Conservation (phyloP, 2,329 filamentous ascomycete genomes). For the Amylocarpus encephaloides region DNA sequence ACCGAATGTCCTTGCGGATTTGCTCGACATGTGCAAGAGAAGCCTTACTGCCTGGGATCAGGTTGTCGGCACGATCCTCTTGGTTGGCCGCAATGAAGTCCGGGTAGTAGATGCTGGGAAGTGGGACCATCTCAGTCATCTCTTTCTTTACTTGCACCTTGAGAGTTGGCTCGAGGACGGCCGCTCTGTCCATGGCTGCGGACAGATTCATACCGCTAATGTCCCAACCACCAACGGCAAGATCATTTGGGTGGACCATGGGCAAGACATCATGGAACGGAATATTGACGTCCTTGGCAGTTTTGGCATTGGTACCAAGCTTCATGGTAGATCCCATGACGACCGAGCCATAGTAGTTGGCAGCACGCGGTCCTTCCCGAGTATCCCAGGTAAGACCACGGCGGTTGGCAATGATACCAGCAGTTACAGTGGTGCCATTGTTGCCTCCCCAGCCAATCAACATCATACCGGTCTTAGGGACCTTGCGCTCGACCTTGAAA, state of each 20-base stretch:
- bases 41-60: constrained; percentile 77
- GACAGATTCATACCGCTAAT: constrained; percentile 88
- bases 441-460: constrained; percentile 96
- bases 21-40: constrained; percentile 84
- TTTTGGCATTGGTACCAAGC: constrained; percentile 80
- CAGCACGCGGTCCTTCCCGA: constrained; percentile 73
- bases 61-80: constrained; percentile 89
- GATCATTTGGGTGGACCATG: constrained; percentile 95
- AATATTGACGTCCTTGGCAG: constrained; percentile 86
- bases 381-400: constrained; percentile 85
- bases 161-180: constrained; percentile 90
- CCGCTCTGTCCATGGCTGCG: constrained; percentile 89
- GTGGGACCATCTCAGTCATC: constrained; percentile 79
- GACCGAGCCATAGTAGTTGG: constrained; percentile 98
- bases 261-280: constrained; percentile 91
- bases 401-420: constrained; percentile 94
- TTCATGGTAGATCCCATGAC: constrained; percentile 98
- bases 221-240: constrained; percentile 94
- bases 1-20: constrained; percentile 87
- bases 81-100: constrained; percentile 99
- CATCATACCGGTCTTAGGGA: constrained; percentile 95
- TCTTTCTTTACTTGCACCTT: constrained; percentile 89
- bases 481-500: constrained; percentile 93
- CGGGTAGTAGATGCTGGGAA: constrained; percentile 96
- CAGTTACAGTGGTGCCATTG: constrained; percentile 95